These are phyloP conservation scores for Sabuloglossum arenarium DNA, from an alignment of 495 filamentous ascomycete genomes.

Conservation along the genomic window DNA sequence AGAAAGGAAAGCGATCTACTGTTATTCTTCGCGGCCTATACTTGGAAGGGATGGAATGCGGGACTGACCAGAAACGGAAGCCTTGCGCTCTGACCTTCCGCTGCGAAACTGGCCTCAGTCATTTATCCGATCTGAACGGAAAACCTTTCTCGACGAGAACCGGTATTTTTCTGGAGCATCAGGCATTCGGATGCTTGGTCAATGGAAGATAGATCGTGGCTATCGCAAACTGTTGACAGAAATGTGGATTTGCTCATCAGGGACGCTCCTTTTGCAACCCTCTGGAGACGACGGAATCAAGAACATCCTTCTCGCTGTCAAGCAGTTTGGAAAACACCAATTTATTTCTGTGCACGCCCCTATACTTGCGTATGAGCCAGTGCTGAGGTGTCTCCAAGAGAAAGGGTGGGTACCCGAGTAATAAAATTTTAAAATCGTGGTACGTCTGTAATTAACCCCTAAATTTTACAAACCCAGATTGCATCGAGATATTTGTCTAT, in stretches of 20 bases:
- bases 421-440: too few relatives aligned
- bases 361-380: slow-evolving; percentile 52
- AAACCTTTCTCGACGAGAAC: slow-evolving; percentile 26
- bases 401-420: too few relatives aligned
- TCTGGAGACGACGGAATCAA: slow-evolving; percentile 20
- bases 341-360: slow-evolving; percentile 41
- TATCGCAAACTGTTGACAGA: slow-evolving; percentile 39
- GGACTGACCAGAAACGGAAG: slow-evolving; percentile 11
- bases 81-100: slow-evolving; percentile 21
- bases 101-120: background rate
- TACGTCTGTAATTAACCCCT: too few relatives aligned
- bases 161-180: slow-evolving; percentile 33
- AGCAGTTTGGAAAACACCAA: slow-evolving; percentile 17
- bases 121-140: slow-evolving; percentile 15
- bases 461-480: too few relatives aligned
- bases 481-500: too few relatives aligned
- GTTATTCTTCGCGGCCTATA: slow-evolving; percentile 14
- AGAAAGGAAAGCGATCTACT: slow-evolving; percentile 19
- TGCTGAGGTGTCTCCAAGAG: slow-evolving; percentile 37
- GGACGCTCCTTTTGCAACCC: slow-evolving; percentile 31
- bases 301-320: slow-evolving; percentile 18
- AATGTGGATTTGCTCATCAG: slow-evolving; percentile 28
- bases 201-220: slow-evolving; percentile 29
- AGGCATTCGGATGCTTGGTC: slow-evolving; percentile 38
- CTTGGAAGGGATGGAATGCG: slow-evolving; percentile 16